phyloP scores from a whole-genome alignment of 2,329 filamentous ascomycete species.

The Sclerotinia nivalis region DNA sequence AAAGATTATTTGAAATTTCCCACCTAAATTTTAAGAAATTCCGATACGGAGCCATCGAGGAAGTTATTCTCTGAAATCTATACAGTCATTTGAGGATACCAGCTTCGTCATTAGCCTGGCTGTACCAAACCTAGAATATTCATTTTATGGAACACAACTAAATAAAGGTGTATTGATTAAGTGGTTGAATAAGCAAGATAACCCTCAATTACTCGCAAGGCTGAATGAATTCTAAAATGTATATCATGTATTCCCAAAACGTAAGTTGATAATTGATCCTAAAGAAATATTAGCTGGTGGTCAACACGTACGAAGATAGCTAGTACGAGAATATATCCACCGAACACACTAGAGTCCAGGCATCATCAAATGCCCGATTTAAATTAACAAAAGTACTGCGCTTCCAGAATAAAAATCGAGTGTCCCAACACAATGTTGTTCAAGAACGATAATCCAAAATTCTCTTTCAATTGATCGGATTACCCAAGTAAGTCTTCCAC shows the following conservation, averaged over 20 bases:
- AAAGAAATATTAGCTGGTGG: background rate
- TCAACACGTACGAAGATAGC: background rate
- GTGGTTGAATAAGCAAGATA: too few species aligned
- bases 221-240: background rate
- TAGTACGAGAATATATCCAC: background rate
- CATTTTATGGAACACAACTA: too few species aligned
- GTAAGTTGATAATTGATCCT: background rate
- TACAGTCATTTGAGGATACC: too few species aligned
- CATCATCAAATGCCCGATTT: background rate
- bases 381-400: background rate
- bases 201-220: background rate
- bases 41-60: too few species aligned
- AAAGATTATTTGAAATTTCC: too few species aligned
- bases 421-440: background rate
- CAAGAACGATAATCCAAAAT: background rate
- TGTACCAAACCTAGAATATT: too few species aligned
- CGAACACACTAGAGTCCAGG: background rate
- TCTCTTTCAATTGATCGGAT: background rate
- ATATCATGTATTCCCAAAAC: background rate
- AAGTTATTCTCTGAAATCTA: too few species aligned
- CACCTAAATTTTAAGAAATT: too few species aligned
- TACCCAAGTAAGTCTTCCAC: too few species aligned
- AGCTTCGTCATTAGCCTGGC: too few species aligned
- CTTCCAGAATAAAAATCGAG: background rate
- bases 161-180: background rate